A percentile compares a stretch with the other conserved stretches of the same genome.
Evolutionary conservation across 306 rosid species (phyloP).

Genomic region (Heteromeles arbutifolia): DNA sequence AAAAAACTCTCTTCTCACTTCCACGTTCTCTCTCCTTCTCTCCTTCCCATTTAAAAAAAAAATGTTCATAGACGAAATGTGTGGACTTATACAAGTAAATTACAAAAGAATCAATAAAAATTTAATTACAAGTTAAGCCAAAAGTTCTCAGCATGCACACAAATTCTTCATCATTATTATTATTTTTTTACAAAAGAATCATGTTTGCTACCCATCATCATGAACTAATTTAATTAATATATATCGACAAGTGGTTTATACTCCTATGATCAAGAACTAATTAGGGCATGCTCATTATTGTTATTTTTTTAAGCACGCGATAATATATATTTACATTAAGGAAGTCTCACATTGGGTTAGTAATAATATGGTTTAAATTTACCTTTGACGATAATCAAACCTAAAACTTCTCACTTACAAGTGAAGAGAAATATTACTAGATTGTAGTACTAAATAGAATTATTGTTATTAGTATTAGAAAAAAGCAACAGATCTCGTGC

Average conservation of each 20-base stretch:
- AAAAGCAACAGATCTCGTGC: not conserved
- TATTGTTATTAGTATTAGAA: not conserved
- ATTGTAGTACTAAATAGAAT: too few species aligned
- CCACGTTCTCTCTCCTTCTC: too few species aligned
- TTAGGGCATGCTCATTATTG: not conserved
- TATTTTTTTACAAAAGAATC: not conserved
- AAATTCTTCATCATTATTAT: not conserved
- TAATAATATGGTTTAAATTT: too few species aligned
- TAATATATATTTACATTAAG: too few species aligned
- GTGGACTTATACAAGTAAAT: not conserved
- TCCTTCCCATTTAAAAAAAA: too few species aligned
- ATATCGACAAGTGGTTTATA: not conserved
- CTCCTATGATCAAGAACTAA: not conserved
- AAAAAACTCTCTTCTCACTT: too few species aligned
- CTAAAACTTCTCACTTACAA: too few species aligned
- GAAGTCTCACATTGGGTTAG: too few species aligned
- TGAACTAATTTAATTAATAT: not conserved
- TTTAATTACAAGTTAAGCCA: not conserved
- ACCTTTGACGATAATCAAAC: too few species aligned
- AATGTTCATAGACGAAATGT: too few species aligned
- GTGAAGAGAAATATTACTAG: rapidly evolving
- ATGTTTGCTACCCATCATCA: not conserved
- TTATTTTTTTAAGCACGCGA: not conserved
- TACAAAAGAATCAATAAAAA: not conserved
- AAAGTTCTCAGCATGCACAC: not conserved